Conservation (phyloP, 1,284 basidiomycete species). For the Moesziomyces sp. region DNA sequence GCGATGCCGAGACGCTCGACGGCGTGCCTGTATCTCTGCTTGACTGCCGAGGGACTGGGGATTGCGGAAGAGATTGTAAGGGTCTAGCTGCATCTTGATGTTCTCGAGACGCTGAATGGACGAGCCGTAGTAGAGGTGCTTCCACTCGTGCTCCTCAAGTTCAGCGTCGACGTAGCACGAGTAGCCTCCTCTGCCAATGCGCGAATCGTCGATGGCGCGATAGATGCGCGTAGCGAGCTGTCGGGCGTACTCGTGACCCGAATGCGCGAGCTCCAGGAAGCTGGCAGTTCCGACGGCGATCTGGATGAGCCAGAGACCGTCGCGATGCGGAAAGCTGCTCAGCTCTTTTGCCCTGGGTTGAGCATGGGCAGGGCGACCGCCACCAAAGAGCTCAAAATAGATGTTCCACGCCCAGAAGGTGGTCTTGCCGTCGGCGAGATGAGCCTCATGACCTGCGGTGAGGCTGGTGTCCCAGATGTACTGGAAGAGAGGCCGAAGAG, state of each 20-base stretch:
- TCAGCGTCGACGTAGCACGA: conserved; percentile 58
- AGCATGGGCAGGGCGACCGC: conserved; percentile 24
- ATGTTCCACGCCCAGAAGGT: conserved; percentile 58
- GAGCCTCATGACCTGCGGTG: conserved; percentile 13
- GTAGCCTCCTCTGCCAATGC: conserved; percentile 35
- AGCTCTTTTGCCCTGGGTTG: conserved; percentile 16
- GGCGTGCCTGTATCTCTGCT: conserved; percentile 24
- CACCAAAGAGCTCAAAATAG: conserved; percentile 63
- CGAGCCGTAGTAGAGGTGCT: conserved; percentile 49
- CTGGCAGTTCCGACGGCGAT: conserved; percentile 41
- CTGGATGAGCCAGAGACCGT: conserved; percentile 62
- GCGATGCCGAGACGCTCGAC: conserved; percentile 5
- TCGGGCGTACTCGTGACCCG: conserved; percentile 21
- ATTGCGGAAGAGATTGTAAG: conserved; percentile 50
- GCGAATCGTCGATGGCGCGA: conserved; percentile 27
- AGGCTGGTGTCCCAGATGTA: conserved; percentile 46
- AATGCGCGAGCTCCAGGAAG: conserved; percentile 22
- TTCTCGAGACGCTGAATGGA: conserved; percentile 36
- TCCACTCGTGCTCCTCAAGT: conserved; percentile 48
- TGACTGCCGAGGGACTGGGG: conserved; percentile 46
- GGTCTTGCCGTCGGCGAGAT: conserved; percentile 25
- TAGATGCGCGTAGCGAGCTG: conserved; percentile 36
- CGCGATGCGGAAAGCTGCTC: conserved; percentile 53
- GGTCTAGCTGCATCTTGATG: conserved; percentile 53
- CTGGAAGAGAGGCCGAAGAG: conserved; percentile 30